Conservation (phyloP, 1,284 basidiomycete genomes). For the Melampsora americana region DNA sequence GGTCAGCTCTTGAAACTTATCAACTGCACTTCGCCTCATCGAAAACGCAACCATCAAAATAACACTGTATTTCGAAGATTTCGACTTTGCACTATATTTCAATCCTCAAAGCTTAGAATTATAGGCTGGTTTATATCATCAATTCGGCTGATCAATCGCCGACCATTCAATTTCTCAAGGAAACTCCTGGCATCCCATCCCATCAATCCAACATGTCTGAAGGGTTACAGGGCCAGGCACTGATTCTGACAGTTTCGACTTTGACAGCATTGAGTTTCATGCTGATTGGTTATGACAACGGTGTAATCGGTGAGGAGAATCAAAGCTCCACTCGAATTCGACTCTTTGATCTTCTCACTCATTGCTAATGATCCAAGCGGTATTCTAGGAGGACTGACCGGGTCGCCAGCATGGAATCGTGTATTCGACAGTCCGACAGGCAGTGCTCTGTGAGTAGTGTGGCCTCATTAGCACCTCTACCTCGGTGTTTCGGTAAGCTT, state of each 20-base stretch:
- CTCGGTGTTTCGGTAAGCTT: constrained; percentile 47
- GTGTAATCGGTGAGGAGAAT: constrained; percentile 27
- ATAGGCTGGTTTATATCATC: too few relatives aligned
- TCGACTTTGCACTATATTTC: too few relatives aligned
- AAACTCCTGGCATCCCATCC: too few relatives aligned
- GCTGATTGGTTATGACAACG: constrained; percentile 50
- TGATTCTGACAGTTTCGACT: constrained; percentile 34
- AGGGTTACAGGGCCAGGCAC: constrained; percentile 1
- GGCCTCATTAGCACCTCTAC: background rate
- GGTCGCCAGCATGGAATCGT: constrained; percentile 33
- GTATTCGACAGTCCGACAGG: constrained; percentile 27
- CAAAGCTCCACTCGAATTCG: background rate
- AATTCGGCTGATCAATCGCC: too few relatives aligned
- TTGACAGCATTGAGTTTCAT: constrained; percentile 52
- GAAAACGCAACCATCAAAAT: too few relatives aligned
- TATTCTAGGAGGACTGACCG: constrained; percentile 35
- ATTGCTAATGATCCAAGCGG: background rate
- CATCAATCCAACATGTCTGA: constrained; percentile 8
- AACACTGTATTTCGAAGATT: too few relatives aligned
- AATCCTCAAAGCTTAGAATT: too few relatives aligned
- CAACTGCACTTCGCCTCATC: too few relatives aligned
- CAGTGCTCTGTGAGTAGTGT: constrained; percentile 23
- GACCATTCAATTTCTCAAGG: too few relatives aligned
- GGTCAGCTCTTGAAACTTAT: too few relatives aligned
- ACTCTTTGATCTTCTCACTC: constrained; percentile 8